Conservation (phyloP, 257 asterid genomes). For the Rauvolfia tetraphylla region DNA sequence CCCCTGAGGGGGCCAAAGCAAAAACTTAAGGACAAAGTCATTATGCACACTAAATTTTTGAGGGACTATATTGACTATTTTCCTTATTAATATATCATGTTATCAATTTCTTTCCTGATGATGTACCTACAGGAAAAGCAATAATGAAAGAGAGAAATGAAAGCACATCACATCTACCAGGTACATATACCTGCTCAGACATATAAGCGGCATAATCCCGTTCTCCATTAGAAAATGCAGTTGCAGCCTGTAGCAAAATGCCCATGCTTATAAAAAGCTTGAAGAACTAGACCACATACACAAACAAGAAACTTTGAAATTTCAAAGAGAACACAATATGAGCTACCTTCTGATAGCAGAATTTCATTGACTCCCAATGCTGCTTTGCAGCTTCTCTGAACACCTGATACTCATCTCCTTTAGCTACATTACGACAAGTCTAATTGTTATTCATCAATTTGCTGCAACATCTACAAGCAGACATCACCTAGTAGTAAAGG, state of each 20-base stretch:
- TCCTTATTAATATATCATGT: background rate
- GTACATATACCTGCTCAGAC: constrained; percentile 66
- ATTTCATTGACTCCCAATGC: constrained; percentile 84
- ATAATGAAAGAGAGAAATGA: background rate
- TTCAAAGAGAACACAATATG: constrained; percentile 3
- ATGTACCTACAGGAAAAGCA: background rate
- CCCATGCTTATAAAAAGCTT: constrained; percentile 23
- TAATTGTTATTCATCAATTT: background rate
- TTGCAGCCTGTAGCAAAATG: constrained; percentile 65
- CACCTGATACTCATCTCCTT: constrained; percentile 75
- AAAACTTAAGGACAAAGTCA: background rate
- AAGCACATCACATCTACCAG: constrained; percentile 9
- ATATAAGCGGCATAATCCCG: constrained; percentile 71
- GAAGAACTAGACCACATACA: background rate
- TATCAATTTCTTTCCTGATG: background rate
- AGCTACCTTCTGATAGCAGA: constrained; percentile 72
- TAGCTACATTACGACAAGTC: constrained; percentile 39
- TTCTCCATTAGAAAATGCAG: constrained; percentile 76
- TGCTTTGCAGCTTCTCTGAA: constrained; percentile 64
- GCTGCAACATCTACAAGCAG: background rate
- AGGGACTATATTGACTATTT: background rate
- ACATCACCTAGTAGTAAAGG: background rate
- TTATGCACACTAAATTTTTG: background rate
- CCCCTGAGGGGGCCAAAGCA: constrained; percentile 51
- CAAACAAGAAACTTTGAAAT: constrained; percentile 1